Conservation (phyloP, 805 yeast species). For the Monosporozyma siamensis region DNA sequence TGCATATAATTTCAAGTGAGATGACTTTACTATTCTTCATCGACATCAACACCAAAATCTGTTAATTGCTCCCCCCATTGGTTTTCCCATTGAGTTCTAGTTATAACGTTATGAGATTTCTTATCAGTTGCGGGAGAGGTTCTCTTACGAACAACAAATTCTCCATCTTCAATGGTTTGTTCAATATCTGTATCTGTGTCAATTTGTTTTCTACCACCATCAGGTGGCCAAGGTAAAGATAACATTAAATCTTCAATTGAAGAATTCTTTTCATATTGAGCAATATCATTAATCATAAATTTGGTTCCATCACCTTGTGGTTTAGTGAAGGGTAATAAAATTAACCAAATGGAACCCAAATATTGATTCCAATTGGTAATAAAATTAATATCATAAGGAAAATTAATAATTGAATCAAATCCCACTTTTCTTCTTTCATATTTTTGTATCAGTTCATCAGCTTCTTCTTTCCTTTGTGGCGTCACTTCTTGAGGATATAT, state of each 20-base stretch:
- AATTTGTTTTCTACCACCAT: conserved; percentile 42
- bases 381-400: conserved; percentile 75
- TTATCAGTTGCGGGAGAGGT: conserved; percentile 19
- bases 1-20: conserved; percentile 10
- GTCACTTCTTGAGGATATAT: conserved; percentile 25
- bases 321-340: conserved; percentile 65
- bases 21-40: conserved; percentile 39
- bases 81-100: conserved; percentile 55
- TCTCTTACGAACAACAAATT: conserved; percentile 27
- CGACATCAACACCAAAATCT: conserved; percentile 83
- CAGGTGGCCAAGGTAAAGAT: conserved; percentile 89
- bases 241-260: conserved; percentile 44
- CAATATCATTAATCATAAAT: conserved; percentile 47
- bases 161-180: conserved; percentile 18
- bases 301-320: conserved; percentile 53
- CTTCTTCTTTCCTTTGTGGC: conserved; percentile 9
- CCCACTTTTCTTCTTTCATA: conserved; percentile 28
- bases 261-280: conserved; percentile 27
- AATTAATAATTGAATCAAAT: conserved; percentile 52
- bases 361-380: conserved; percentile 42
- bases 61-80: conserved; percentile 73
- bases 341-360: conserved; percentile 52
- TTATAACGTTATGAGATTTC: conserved; percentile 18
- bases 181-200: background rate
- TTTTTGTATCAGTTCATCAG: conserved; percentile 8